phyloP scores from a whole-genome alignment of 768 basidiomycete genomes.

The Tricholoma saponaceum region DNA sequence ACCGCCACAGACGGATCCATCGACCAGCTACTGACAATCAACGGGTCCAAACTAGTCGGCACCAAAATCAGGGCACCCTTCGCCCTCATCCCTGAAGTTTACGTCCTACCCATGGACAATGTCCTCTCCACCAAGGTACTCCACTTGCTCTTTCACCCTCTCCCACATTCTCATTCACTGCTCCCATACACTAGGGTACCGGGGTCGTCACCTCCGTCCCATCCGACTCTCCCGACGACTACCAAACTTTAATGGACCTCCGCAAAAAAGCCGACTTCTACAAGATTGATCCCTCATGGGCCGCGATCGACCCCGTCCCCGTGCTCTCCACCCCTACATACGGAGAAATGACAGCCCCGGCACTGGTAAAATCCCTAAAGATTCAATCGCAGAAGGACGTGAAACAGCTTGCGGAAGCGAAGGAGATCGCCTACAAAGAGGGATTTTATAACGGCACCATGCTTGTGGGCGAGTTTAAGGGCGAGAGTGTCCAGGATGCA shows the following conservation, averaged over 20 bases:
- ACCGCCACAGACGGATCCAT: constrained; percentile 69
- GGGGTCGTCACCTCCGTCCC: constrained; percentile 98
- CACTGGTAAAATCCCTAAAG: constrained; percentile 83
- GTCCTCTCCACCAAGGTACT: constrained; percentile 89
- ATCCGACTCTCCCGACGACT: constrained; percentile 98
- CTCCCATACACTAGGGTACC: constrained; percentile 60
- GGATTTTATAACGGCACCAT: constrained; percentile 96
- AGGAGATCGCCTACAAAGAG: constrained; percentile 97
- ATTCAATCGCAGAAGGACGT: constrained; percentile 93
- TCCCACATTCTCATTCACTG: not conserved
- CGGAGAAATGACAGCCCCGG: constrained; percentile 85
- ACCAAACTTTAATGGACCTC: constrained; percentile 81
- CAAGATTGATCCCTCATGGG: constrained; percentile 90
- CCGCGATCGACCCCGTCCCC: constrained; percentile 77
- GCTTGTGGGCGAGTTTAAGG: constrained; percentile 89
- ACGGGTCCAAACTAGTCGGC: constrained; percentile 78
- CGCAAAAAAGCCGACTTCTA: constrained; percentile 97
- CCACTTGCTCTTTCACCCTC: not conserved
- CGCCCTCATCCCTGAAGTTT: constrained; percentile 78
- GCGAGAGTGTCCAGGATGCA: constrained; percentile 83
- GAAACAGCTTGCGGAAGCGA: constrained; percentile 92
- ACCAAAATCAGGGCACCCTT: constrained; percentile 89
- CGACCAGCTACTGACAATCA: constrained; percentile 70
- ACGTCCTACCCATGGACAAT: constrained; percentile 98
- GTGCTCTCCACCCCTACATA: constrained; percentile 89